Evolutionary conservation across 192 early-diverging fungal genomes (phyloP).

Genomic region (Coemansia sp.): DNA sequence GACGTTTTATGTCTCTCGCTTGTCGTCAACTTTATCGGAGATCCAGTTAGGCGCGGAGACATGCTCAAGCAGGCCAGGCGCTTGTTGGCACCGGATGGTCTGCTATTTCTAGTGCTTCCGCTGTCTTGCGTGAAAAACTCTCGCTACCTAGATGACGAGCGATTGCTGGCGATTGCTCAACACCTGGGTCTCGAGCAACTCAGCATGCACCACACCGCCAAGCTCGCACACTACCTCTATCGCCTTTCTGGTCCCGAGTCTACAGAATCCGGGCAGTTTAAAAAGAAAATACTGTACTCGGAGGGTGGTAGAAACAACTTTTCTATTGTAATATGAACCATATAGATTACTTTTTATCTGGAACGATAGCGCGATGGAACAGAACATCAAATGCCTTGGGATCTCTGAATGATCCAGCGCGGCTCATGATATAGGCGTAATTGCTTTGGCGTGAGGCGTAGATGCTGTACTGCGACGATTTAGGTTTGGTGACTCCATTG

Average conservation of each 20-base stretch:
- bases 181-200: constrained; percentile 69
- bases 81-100: constrained; percentile 58
- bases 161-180: constrained; percentile 63
- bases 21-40: constrained; percentile 90
- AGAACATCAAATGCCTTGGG: constrained; percentile 35
- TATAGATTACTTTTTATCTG: constrained; percentile 1
- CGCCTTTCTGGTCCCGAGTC: constrained; percentile 20
- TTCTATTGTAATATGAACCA: constrained; percentile 59
- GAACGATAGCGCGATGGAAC: constrained; percentile 29
- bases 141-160: constrained; percentile 80
- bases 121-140: constrained; percentile 84
- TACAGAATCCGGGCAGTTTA: constrained; percentile 27
- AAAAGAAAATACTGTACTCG: constrained; percentile 71
- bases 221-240: constrained; percentile 83
- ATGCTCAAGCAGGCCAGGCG: constrained; percentile 62
- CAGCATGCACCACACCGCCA: constrained; percentile 66
- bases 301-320: constrained; percentile 74
- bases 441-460: constrained; percentile 15
- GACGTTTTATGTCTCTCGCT: constrained; percentile 80
- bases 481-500: constrained; percentile 25
- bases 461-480: constrained; percentile 43
- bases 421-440: constrained; percentile 45
- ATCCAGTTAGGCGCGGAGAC: constrained; percentile 69
- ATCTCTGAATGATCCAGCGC: constrained; percentile 34
- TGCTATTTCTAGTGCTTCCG: constrained; percentile 80